Base-by-base conservation (phyloP, 1,284 basidiomycete genomes). In the Agaricales sp. region DNA sequence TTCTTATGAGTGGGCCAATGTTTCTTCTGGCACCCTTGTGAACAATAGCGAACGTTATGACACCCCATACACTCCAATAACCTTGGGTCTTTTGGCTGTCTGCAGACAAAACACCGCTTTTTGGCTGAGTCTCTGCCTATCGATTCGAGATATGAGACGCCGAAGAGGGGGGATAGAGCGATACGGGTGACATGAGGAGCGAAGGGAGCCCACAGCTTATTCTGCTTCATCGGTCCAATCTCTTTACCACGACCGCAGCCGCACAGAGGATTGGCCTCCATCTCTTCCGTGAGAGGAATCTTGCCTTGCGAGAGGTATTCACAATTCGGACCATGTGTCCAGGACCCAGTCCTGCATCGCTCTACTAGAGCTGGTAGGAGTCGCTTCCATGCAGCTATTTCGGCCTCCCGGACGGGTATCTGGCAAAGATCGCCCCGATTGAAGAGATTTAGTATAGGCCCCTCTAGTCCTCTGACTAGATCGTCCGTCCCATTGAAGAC, bases 311-410 rank as follows among this genome's bases (percentile, higher is more conserved):
- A 8, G 1, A 44, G 43, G 52, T 68, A 68, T 46, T 67, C 61
- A 58, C 67, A 68, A 11, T 58, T 58, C 6, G 53, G 46, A 3
- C 43, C 48, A 46, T 70, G 68, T 13, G 52, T 53, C 68, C 68
- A 70, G 13, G 39, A 41, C 4, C 39, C 39, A 1, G 62, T 61
- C 4, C 67, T 59, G 45, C 66, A 69, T 11, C 68, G 59, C 47
- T 70, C 68, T 12, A 59, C 62, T 18, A 66, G 57, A 3, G 59
- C 65, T n/a, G 67, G 65, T 3, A 70, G 45, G 3, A 67, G 56
- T 25, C 59, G 56, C 44, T 66, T 67, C 67, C 67, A 69, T 19
- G 57, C 56, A 2, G 37, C 45, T 21, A 63, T 50, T 49, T 67
- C 65, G 2, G 57, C 62, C 22, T 57, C 56, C 18, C 48, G 49